Percentiles rank a stretch among this genome's conserved stretches.
These are phyloP conservation scores for Calycina marina DNA, from an alignment of 2,329 filamentous ascomycete species.

Conservation along the genomic window DNA sequence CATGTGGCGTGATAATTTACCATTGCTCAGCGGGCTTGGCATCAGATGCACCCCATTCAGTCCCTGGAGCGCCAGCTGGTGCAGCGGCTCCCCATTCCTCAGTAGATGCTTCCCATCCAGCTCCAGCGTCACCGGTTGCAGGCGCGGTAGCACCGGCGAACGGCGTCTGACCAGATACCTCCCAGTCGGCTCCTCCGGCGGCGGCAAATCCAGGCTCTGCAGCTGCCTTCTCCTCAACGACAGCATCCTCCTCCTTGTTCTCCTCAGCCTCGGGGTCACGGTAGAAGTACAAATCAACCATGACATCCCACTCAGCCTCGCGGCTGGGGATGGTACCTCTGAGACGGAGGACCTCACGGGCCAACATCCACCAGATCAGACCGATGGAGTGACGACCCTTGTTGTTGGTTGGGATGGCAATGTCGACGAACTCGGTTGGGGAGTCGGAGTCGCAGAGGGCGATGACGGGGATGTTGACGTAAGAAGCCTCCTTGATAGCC, in stretches of 20 bases:
- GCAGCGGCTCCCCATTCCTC: slow-evolving; percentile 34
- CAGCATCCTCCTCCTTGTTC: slow-evolving; percentile 90
- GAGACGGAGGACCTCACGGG: slow-evolving; percentile 98
- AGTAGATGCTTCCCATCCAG: slow-evolving; percentile 44
- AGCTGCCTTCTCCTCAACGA: slow-evolving; percentile 69
- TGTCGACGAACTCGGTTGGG: slow-evolving; percentile 97
- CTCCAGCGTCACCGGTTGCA: slow-evolving; percentile 44
- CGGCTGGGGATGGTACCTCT: slow-evolving; percentile 92
- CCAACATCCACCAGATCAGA: slow-evolving; percentile 98
- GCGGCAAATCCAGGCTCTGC: slow-evolving; percentile 64
- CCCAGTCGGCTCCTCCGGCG: slow-evolving; percentile 57
- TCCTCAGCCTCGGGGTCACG: slow-evolving; percentile 99
- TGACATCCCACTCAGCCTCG: slow-evolving; percentile 97
- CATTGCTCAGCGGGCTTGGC: slow-evolving; percentile 30
- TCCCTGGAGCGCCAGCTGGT: slow-evolving; percentile 25
- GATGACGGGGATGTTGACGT: slow-evolving; percentile 99
- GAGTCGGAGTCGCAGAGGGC: slow-evolving; percentile 98
- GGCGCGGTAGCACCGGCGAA: slow-evolving; percentile 38
- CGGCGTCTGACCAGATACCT: slow-evolving; percentile 46
- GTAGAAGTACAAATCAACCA: slow-evolving; percentile 99
- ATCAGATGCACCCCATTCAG: slow-evolving; percentile 34
- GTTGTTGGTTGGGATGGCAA: slow-evolving; percentile 99
- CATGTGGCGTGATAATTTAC: slow-evolving; percentile 18
- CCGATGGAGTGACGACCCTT: slow-evolving; percentile 99
- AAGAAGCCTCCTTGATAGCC: slow-evolving; percentile 99